Base-by-base conservation (phyloP, 1,139 yeast species). In the Yamadazyma kanchanaburiensis region DNA sequence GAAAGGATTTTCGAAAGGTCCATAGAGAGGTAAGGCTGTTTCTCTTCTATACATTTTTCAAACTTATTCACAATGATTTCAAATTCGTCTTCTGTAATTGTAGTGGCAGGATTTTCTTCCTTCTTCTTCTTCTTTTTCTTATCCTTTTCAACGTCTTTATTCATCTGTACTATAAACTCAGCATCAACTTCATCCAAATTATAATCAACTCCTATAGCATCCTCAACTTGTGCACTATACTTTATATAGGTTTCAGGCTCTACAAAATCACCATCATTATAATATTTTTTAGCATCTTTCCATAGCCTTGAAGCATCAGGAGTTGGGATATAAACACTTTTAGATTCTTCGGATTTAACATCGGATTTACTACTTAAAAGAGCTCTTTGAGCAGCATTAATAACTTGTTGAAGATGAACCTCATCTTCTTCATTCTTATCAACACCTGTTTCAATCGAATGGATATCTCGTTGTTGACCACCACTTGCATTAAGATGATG, bases 351-450 rank as follows among this genome's bases (percentile, higher is more conserved):
- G n/a, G n/a, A n/a, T n/a, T n/a, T n/a, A n/a, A n/a, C n/a, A 14
- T 38, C 47, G 25, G 36, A 32, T 32, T 54, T 54, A 3, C 68
- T 53, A 9, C 64, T 61, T 22, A 68, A 48, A 26, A 77, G 67
- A 3, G 82, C 83, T 20, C 80, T 73, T 37, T 76, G 79, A 3
- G 87, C 79, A 3, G 91, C 88, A 54, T 78, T 77, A 39, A 84
- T 82, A 25, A 91, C 96, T 40, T 85, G 89, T 55, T 89, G 95
- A 42, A 91, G 70, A 73, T 91, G 98, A 31, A 86, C 95, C 58
- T 91, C 98, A 52, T 87, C 95, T 58, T 91, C 98, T 58, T 91
- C 99, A 46, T 87, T 88, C 55, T 94, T 91, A 54, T 91, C 99
- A 29, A 91, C 98, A 58, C 99, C 99, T 5, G 98, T 91, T 49